phyloP scores from a whole-genome alignment of 306 rosid genomes.

The Coriaria nepalensis region DNA sequence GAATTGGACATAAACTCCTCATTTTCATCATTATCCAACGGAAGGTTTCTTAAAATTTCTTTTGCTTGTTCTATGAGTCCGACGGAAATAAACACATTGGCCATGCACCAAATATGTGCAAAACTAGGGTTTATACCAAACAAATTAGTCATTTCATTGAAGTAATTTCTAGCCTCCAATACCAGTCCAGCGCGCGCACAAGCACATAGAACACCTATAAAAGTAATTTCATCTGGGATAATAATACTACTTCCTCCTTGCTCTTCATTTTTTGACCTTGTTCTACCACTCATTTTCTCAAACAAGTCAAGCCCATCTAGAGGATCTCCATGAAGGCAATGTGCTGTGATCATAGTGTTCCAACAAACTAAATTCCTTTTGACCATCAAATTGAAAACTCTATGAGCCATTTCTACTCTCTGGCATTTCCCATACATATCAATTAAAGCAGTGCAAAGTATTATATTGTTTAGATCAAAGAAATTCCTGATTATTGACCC shows the following conservation, averaged over 20 bases:
- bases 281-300: slow-evolving; percentile 26
- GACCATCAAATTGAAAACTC: slow-evolving; percentile 32
- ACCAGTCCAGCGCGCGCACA: slow-evolving; percentile 56
- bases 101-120: slow-evolving; percentile 73
- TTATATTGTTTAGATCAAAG: slow-evolving; percentile 16
- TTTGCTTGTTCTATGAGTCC: slow-evolving; percentile 42
- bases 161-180: slow-evolving; percentile 37
- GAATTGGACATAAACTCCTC: slow-evolving; percentile 17
- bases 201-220: slow-evolving; percentile 54
- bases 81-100: slow-evolving; percentile 37
- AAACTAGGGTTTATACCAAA: slow-evolving; percentile 44
- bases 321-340: slow-evolving; percentile 52
- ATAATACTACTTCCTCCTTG: slow-evolving; percentile 10
- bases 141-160: slow-evolving; percentile 35
- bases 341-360: slow-evolving; percentile 68
- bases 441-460: slow-evolving; percentile 44
- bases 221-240: slow-evolving; percentile 53
- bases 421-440: slow-evolving; percentile 62
- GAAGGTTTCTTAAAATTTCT: slow-evolving; percentile 30
- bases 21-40: slow-evolving; percentile 24
- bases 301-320: slow-evolving; percentile 47
- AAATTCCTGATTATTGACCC: slow-evolving; percentile 32
- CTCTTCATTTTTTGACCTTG: slow-evolving; percentile 13
- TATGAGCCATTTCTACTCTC: slow-evolving; percentile 28
- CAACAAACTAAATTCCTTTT: slow-evolving; percentile 44